Percentiles rank a stretch among this genome's conserved stretches.
Conservation (phyloP, 306 rosid genomes). For the Citrullus colocynthis region DNA sequence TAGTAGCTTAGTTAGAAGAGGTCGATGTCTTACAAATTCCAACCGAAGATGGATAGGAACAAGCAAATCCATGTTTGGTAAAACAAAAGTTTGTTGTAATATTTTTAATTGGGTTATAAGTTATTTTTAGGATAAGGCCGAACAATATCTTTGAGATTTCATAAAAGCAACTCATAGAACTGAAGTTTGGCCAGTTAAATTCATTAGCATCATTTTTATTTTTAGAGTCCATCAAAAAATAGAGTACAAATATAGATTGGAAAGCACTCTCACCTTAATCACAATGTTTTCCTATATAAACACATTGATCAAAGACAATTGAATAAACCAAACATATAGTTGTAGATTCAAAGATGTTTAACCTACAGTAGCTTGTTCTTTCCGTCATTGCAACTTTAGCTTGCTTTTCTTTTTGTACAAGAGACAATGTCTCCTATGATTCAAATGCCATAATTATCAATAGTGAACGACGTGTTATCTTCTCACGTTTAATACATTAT, state of each 20-base stretch:
- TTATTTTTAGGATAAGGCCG: neutral
- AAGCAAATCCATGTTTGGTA: neutral
- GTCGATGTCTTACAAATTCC: neutral
- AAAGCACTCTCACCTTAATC: neutral
- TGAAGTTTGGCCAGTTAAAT: neutral
- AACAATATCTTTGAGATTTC: too few relatives aligned
- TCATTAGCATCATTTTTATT: neutral
- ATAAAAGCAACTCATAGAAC: neutral
- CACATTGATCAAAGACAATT: neutral
- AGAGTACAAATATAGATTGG: neutral
- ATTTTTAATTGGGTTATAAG: neutral
- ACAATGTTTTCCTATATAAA: neutral
- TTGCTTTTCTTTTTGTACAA: neutral
- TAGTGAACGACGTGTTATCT: neutral
- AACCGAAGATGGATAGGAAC: neutral
- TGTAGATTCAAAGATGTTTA: neutral
- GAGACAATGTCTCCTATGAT: neutral
- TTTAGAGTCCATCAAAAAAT: neutral
- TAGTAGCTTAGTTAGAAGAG: too few relatives aligned
- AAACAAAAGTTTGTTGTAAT: neutral
- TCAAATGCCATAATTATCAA: neutral
- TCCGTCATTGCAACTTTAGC: neutral
- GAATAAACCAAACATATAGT: neutral
- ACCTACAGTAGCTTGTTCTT: neutral
- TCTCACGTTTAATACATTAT: neutral